These are phyloP conservation scores for Papiliotrema flavescens DNA, from an alignment of 1,284 basidiomycete genomes.

Conservation along the genomic window DNA sequence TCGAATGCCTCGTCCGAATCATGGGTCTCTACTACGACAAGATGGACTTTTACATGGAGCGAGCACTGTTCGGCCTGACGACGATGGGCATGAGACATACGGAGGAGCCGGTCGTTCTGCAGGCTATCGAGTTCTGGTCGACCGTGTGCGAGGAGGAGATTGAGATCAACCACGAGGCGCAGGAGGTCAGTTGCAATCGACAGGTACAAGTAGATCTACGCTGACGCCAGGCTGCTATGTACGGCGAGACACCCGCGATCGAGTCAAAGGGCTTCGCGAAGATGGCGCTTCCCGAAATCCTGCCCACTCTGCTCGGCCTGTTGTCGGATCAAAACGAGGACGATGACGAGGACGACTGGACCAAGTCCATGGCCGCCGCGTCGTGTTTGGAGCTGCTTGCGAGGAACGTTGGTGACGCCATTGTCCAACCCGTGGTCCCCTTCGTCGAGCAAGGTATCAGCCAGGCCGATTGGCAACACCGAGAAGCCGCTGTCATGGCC, in stretches of 20 bases:
- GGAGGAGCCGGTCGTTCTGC: conserved; percentile 87
- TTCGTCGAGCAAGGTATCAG: conserved; percentile 98
- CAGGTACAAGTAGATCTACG: not conserved
- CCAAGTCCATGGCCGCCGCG: conserved; percentile 95
- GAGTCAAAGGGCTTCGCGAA: conserved; percentile 91
- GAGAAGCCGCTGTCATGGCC: conserved; percentile 96
- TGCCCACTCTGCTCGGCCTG: conserved; percentile 84
- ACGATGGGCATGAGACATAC: conserved; percentile 97
- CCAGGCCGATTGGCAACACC: conserved; percentile 78
- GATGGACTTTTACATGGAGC: conserved; percentile 99
- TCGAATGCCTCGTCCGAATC: conserved; percentile 92
- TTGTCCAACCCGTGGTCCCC: conserved; percentile 90
- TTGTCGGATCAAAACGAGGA: conserved; percentile 94
- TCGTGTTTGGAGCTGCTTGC: conserved; percentile 88
- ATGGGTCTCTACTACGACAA: conserved; percentile 99
- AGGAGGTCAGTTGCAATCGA: conserved; percentile 62
- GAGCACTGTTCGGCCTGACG: conserved; percentile 93
- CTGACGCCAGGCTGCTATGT: conserved; percentile 69
- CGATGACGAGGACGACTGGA: conserved; percentile 98
- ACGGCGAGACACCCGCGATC: conserved; percentile 82
- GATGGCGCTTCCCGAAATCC: conserved; percentile 88
- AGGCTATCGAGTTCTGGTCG: conserved; percentile 99
- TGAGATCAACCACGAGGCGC: conserved; percentile 84
- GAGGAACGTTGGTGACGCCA: conserved; percentile 82
- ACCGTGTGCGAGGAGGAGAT: conserved; percentile 98